Evolutionary conservation across 768 basidiomycete species (phyloP).

Genomic region (Tulasnella sp.): DNA sequence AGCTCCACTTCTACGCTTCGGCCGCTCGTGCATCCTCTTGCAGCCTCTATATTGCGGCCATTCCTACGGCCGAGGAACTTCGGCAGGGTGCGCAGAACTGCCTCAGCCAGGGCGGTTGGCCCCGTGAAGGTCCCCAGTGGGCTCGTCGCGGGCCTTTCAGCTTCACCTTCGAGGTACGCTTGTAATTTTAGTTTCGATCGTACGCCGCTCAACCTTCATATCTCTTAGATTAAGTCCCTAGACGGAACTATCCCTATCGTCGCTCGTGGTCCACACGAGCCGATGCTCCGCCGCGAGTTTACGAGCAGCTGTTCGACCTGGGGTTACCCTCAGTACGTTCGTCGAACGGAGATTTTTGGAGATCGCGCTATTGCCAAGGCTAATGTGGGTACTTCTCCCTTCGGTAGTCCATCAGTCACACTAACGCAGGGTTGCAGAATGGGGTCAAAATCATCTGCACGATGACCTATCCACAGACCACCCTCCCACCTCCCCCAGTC

Average conservation of each 20-base stretch:
- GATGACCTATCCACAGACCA: conserved; percentile 8
- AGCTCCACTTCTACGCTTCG: conserved; percentile 13
- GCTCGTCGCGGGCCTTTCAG: conserved; percentile 7
- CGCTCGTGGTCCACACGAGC: conserved; percentile 11
- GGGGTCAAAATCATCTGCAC: conserved; percentile 14
- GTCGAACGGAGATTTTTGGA: conserved; percentile 10
- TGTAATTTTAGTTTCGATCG: not conserved
- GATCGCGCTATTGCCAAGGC: conserved; percentile 11
- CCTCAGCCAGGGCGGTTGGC: conserved; percentile 12
- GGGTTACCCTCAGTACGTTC: conserved; percentile 13
- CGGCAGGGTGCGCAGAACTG: conserved; percentile 7
- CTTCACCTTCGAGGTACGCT: conserved; percentile 13
- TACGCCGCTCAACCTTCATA: not conserved
- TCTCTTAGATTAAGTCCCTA: conserved; percentile 7
- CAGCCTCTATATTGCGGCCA: conserved; percentile 11
- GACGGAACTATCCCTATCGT: conserved; percentile 13
- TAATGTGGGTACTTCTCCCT: not conserved
- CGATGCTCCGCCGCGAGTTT: conserved; percentile 8
- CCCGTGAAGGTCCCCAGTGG: conserved; percentile 12
- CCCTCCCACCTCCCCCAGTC: not conserved
- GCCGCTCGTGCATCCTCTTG: conserved; percentile 7
- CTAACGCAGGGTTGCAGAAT: not conserved
- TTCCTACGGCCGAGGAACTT: conserved; percentile 9
- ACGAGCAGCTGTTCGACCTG: conserved; percentile 10
- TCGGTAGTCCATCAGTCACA: not conserved